These are phyloP conservation scores for Boletellus emodensis DNA, from an alignment of 768 basidiomycete species.

Conservation along the genomic window DNA sequence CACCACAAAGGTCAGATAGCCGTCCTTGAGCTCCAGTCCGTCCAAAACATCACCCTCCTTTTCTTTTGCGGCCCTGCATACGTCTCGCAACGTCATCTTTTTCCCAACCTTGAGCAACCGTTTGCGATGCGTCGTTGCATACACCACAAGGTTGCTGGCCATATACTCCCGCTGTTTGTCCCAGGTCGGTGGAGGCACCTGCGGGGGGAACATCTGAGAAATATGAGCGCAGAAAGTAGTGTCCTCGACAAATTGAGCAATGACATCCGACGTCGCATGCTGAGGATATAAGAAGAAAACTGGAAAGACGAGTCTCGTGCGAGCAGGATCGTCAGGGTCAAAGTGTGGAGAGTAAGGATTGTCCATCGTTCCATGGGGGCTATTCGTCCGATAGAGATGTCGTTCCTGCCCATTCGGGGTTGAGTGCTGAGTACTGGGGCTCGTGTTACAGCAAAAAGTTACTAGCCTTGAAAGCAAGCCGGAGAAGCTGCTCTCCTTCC, in stretches of 20 bases:
- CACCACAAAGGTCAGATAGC: slow-evolving; percentile 75
- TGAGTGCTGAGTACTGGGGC: neutral
- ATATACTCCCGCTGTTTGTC: slow-evolving; percentile 68
- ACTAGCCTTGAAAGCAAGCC: slow-evolving; percentile 62
- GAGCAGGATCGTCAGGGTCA: slow-evolving; percentile 58
- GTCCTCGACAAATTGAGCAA: slow-evolving; percentile 80
- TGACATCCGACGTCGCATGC: slow-evolving; percentile 83
- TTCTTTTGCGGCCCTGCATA: slow-evolving; percentile 58
- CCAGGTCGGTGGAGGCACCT: slow-evolving; percentile 66
- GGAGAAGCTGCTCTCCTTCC: slow-evolving; percentile 51
- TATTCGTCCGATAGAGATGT: slow-evolving; percentile 58
- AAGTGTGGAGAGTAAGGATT: slow-evolving; percentile 64
- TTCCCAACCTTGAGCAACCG: slow-evolving; percentile 88
- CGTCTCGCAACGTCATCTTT: slow-evolving; percentile 81
- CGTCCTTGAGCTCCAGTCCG: slow-evolving; percentile 81
- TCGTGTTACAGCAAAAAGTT: neutral
- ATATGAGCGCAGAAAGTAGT: slow-evolving; percentile 79
- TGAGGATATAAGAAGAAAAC: slow-evolving; percentile 94
- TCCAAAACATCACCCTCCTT: slow-evolving; percentile 61
- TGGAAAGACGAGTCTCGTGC: slow-evolving; percentile 69
- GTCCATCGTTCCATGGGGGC: slow-evolving; percentile 44
- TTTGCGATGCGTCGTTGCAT: slow-evolving; percentile 73
- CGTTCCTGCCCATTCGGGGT: slow-evolving; percentile 51
- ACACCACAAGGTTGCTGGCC: slow-evolving; percentile 63
- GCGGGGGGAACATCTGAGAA: slow-evolving; percentile 76